Percentiles rank a stretch among this genome's conserved stretches.
Conservation (phyloP, 2,329 filamentous ascomycete genomes). For the Phialemonium atrogriseum region DNA sequence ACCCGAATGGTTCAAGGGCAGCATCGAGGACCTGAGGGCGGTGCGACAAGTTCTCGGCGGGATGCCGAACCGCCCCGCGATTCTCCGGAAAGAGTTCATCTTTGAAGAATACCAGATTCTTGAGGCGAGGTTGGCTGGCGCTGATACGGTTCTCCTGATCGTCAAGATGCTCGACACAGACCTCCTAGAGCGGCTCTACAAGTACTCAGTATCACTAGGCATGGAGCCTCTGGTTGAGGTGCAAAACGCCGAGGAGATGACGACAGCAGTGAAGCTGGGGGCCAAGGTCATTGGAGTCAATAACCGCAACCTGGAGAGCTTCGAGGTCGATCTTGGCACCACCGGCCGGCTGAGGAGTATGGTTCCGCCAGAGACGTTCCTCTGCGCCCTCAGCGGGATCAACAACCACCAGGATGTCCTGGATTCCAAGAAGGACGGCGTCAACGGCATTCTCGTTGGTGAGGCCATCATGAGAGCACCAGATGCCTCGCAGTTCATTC, state of each 20-base stretch:
- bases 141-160: constrained; percentile 89
- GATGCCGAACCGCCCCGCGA: constrained; percentile 85
- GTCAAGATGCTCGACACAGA: constrained; percentile 91
- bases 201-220: constrained; percentile 79
- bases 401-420: constrained; percentile 81
- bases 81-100: constrained; percentile 92
- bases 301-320: constrained; percentile 92
- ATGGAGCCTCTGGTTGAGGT: constrained; percentile 99
- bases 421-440: constrained; percentile 79
- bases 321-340: constrained; percentile 91
- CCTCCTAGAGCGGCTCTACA: constrained; percentile 69
- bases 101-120: constrained; percentile 98
- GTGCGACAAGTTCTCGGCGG: constrained; percentile 84
- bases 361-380: constrained; percentile 76
- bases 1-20: constrained; percentile 98
- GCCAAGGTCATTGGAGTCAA: constrained; percentile 94
- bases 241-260: constrained; percentile 90
- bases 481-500: constrained; percentile 76
- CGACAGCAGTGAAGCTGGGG: constrained; percentile 74
- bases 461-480: constrained; percentile 92
- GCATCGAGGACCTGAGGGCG: constrained; percentile 81
- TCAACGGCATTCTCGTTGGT: constrained; percentile 87
- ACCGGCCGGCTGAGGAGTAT: constrained; percentile 81
- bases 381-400: constrained; percentile 93
- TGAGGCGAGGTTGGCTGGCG: constrained; percentile 84